Evolutionary conservation across 371 early-diverging fungal genomes (phyloP).

Genomic region (Chytridium lagenaria): DNA sequence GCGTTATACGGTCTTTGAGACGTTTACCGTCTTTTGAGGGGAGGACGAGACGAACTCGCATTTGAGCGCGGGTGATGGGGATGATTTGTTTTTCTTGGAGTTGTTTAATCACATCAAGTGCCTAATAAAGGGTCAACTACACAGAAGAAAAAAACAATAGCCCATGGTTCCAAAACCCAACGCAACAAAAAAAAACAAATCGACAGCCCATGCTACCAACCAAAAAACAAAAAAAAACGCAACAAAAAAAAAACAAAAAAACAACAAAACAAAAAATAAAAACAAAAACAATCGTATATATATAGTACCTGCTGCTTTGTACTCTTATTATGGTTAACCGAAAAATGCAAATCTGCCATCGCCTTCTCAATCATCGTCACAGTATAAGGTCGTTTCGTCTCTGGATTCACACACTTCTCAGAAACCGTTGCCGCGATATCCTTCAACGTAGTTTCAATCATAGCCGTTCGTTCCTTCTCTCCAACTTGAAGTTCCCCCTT

Average conservation of each 20-base stretch:
- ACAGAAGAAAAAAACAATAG: constrained; percentile 1
- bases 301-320: constrained; percentile 70
- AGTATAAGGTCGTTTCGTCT: constrained; percentile 93
- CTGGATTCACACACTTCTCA: constrained; percentile 94
- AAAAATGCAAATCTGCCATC: constrained; percentile 90
- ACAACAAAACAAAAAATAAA: no score
- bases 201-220: no score
- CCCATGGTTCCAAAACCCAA: no score
- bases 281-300: background rate
- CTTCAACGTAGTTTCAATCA: constrained; percentile 77
- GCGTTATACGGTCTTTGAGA: constrained; percentile 76
- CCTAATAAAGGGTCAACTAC: constrained; percentile 54
- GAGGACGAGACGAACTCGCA: constrained; percentile 81
- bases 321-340: constrained; percentile 83
- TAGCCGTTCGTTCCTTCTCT: constrained; percentile 90
- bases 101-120: constrained; percentile 90
- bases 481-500: constrained; percentile 97
- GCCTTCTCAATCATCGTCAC: constrained; percentile 97
- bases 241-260: no score
- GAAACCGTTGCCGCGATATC: constrained; percentile 95
- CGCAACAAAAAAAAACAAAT: no score
- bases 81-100: constrained; percentile 85
- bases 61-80: constrained; percentile 91
- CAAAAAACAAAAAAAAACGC: no score
- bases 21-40: constrained; percentile 87